Evolutionary conservation across 306 rosid species (phyloP).

Genomic region (Nissolia schottii): DNA sequence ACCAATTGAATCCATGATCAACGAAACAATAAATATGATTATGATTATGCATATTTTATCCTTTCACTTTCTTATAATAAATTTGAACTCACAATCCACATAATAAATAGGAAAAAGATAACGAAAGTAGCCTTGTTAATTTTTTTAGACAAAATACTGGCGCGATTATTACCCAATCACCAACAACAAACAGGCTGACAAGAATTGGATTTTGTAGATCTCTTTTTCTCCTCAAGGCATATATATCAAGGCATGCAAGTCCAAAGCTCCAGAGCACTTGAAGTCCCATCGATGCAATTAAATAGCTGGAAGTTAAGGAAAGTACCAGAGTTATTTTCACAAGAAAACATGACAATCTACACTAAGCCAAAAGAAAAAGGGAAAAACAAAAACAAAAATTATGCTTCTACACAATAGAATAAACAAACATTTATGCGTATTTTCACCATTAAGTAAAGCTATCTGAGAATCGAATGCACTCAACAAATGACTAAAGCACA

Average conservation of each 20-base stretch:
- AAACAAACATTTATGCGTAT: not conserved
- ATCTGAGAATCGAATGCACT: not conserved
- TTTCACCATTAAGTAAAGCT: not conserved
- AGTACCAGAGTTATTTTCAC: slow-evolving; percentile 8
- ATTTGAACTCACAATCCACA: not conserved
- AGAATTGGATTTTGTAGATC: slow-evolving; percentile 85
- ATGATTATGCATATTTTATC: not conserved
- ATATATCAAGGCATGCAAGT: slow-evolving; percentile 93
- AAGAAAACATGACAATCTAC: not conserved
- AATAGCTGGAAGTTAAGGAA: slow-evolving; percentile 56
- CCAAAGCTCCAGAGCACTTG: slow-evolving; percentile 97
- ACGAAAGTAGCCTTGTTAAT: slow-evolving; percentile 14
- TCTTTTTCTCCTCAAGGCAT: slow-evolving; percentile 78
- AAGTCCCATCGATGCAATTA: slow-evolving; percentile 98
- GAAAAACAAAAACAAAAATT: not conserved
- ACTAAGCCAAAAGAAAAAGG: not conserved
- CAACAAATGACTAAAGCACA: not conserved
- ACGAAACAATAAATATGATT: not conserved
- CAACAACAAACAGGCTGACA: slow-evolving; percentile 91
- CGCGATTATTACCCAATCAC: slow-evolving; percentile 80
- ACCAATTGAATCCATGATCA: not conserved
- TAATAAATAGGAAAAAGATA: slow-evolving; percentile 7
- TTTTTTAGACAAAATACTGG: not conserved
- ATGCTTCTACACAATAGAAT: not conserved
- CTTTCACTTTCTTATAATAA: not conserved